These are phyloP conservation scores for Sugiyamaella boreocaroliniensis DNA, from an alignment of 805 yeast species.

Conservation along the genomic window DNA sequence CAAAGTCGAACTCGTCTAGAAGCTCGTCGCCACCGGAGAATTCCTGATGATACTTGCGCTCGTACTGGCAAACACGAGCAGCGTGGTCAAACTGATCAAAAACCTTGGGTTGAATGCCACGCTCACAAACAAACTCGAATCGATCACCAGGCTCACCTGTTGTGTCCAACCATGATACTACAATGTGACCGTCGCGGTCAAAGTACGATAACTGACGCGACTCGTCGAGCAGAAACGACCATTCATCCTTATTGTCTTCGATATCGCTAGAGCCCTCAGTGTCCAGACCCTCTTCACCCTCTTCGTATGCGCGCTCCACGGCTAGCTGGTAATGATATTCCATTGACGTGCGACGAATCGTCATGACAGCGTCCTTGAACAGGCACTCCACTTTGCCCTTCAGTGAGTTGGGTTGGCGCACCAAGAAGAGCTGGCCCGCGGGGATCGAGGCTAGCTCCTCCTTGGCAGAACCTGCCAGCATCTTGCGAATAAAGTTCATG, in stretches of 20 bases:
- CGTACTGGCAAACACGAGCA: conserved; percentile 65
- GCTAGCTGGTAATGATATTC: conserved; percentile 65
- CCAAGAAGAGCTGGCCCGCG: conserved; percentile 68
- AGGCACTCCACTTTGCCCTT: conserved; percentile 70
- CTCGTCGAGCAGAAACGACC: conserved; percentile 61
- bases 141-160: conserved; percentile 83
- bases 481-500: conserved; percentile 27
- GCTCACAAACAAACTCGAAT: conserved; percentile 72
- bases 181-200: conserved; percentile 47
- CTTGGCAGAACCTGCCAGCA: conserved; percentile 17
- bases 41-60: conserved; percentile 54
- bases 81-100: conserved; percentile 56
- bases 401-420: conserved; percentile 72
- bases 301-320: conserved; percentile 61
- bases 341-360: conserved; percentile 60
- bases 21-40: conserved; percentile 42
- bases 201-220: conserved; percentile 50
- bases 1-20: conserved; percentile 51
- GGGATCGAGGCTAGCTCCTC: conserved; percentile 65
- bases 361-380: conserved; percentile 71
- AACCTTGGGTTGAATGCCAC: conserved; percentile 39
- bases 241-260: conserved; percentile 51
- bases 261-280: conserved; percentile 44
- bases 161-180: conserved; percentile 73
- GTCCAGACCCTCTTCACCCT: conserved; percentile 50